A percentile compares a stretch with the other conserved stretches of the same genome.
These are phyloP conservation scores for Bonnemaisonia californica DNA, from an alignment of 31 red algal genomes.

Conservation along the genomic window DNA sequence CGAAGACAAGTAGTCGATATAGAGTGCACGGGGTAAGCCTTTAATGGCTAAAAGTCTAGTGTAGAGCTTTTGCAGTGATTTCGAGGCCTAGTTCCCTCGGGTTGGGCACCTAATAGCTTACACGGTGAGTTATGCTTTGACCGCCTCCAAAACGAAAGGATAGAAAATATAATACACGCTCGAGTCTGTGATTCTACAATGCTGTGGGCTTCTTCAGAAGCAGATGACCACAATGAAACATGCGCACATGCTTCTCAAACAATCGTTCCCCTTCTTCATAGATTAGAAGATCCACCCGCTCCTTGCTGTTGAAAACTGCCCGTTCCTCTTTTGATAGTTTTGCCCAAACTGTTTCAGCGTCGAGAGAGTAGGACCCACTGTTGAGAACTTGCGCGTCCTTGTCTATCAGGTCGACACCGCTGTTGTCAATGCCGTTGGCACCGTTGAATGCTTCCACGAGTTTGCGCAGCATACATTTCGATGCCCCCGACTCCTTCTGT, in stretches of 20 bases:
- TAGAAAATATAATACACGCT: too few relatives aligned
- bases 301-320: conserved; percentile 37
- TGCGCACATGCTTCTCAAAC: conserved; percentile 38
- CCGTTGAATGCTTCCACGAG: conserved; percentile 34
- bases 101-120: too few relatives aligned
- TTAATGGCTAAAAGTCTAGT: too few relatives aligned
- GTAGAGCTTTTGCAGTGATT: too few relatives aligned
- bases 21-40: too few relatives aligned
- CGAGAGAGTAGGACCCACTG: conserved; percentile 42
- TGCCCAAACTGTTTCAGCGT: conserved; percentile 39
- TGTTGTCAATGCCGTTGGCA: conserved; percentile 37
- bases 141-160: too few relatives aligned
- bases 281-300: conserved; percentile 59
- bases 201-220: conserved; percentile 2
- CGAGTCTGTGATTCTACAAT: too few relatives aligned
- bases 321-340: conserved; percentile 35
- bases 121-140: too few relatives aligned
- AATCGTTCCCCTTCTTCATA: conserved; percentile 48
- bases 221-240: conserved; percentile 21
- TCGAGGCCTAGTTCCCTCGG: too few relatives aligned
- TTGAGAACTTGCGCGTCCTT: conserved; percentile 26
- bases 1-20: too few relatives aligned
- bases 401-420: conserved; percentile 21
- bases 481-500: conserved; percentile 40
- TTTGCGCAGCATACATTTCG: conserved; percentile 56